phyloP scores from a whole-genome alignment of 345 rosid species.

The Hibiscus mutabilis region DNA sequence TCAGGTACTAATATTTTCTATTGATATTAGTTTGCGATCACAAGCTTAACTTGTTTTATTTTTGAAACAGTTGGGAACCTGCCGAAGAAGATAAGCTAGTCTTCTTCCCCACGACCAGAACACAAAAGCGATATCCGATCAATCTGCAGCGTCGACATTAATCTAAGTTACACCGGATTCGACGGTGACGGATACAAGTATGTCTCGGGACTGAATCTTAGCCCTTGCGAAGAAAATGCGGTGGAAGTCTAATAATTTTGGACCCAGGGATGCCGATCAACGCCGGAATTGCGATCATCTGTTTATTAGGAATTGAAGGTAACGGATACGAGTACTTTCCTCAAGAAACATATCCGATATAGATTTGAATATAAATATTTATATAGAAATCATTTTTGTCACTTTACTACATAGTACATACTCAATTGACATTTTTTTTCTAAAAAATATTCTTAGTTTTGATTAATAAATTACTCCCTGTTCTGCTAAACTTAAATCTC shows the following conservation, averaged over 20 bases:
- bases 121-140: slow-evolving; percentile 84
- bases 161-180: neutral
- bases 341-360: neutral
- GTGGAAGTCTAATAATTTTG: neutral
- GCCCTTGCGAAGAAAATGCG: neutral
- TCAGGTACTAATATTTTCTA: slow-evolving; percentile 28
- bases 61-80: slow-evolving; percentile 65
- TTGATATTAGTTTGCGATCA: neutral
- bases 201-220: neutral
- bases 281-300: neutral
- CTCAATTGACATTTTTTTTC: too few species aligned
- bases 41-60: neutral
- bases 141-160: slow-evolving; percentile 42
- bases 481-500: too few species aligned
- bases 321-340: too few species aligned
- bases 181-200: neutral
- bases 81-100: slow-evolving; percentile 83
- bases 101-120: slow-evolving; percentile 90
- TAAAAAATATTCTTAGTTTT: too few species aligned
- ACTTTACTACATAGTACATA: too few species aligned
- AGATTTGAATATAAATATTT: neutral
- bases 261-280: neutral
- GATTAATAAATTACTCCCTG: too few species aligned
- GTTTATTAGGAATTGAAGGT: neutral
- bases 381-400: too few species aligned